These are phyloP conservation scores for Fusarium sp. DNA, from an alignment of 2,329 filamentous ascomycete genomes.

Conservation along the genomic window DNA sequence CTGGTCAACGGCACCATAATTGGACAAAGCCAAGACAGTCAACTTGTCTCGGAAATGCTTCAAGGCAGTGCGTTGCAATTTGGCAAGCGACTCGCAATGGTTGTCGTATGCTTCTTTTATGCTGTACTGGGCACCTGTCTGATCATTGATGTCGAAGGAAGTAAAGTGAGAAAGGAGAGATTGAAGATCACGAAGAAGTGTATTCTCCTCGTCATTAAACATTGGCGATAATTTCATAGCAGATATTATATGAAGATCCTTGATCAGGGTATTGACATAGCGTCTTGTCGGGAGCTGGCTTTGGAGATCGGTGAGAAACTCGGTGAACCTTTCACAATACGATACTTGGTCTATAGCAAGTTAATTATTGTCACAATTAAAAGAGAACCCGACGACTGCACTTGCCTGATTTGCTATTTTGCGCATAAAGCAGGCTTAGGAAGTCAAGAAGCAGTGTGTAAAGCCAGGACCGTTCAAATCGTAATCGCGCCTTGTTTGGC, in stretches of 20 bases:
- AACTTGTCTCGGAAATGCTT: conserved; percentile 90
- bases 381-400: neutral
- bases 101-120: conserved; percentile 79
- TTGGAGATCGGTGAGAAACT: conserved; percentile 89
- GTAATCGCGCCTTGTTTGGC: conserved; percentile 78
- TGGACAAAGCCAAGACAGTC: conserved; percentile 90
- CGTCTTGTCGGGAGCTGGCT: conserved; percentile 94
- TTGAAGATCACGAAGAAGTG: conserved; percentile 83
- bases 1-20: conserved; percentile 88
- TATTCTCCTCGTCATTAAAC: conserved; percentile 79
- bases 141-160: conserved; percentile 90
- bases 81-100: conserved; percentile 82
- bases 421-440: conserved; percentile 75
- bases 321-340: conserved; percentile 94
- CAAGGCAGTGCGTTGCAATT: conserved; percentile 80
- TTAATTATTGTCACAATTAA: conserved; percentile 27
- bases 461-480: conserved; percentile 94
- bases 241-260: conserved; percentile 85
- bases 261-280: conserved; percentile 89
- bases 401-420: conserved; percentile 61
- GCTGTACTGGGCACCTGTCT: conserved; percentile 82
- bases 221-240: conserved; percentile 82
- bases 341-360: conserved; percentile 68
- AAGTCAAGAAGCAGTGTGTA: conserved; percentile 89
- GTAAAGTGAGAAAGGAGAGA: conserved; percentile 87